Evolutionary conservation across 257 asterid species (phyloP).

Genomic region (Ajuga chamaepitys): DNA sequence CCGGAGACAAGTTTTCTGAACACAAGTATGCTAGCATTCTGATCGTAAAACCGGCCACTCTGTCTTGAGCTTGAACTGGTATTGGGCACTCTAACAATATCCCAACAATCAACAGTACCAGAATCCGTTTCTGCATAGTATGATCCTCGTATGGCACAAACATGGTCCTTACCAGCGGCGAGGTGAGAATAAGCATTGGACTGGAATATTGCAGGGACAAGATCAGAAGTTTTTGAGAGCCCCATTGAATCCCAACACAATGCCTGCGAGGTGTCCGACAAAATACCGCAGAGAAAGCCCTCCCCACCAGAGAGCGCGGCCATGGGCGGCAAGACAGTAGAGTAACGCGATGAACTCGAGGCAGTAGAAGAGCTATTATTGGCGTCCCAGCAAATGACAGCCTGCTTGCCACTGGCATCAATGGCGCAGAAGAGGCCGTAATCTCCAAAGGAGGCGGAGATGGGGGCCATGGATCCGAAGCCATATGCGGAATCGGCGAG

Average conservation of each 20-base stretch:
- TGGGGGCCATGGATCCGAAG: slow-evolving; percentile 83
- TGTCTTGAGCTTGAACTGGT: slow-evolving; percentile 31
- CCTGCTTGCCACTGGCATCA: slow-evolving; percentile 91
- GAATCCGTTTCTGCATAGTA: slow-evolving; percentile 53
- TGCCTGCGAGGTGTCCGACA: slow-evolving; percentile 64
- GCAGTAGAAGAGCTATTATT: slow-evolving; percentile 28
- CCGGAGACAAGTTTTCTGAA: slow-evolving; percentile 68
- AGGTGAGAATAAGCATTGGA: slow-evolving; percentile 55
- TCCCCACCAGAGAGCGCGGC: slow-evolving; percentile 79
- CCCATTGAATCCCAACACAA: slow-evolving; percentile 62
- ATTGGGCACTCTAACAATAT: slow-evolving; percentile 32
- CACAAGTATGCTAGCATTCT: slow-evolving; percentile 25
- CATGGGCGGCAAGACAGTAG: slow-evolving; percentile 52
- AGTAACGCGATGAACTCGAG: slow-evolving; percentile 25
- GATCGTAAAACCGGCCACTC: slow-evolving; percentile 43
- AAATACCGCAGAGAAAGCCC: slow-evolving; percentile 80
- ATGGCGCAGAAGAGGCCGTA: slow-evolving; percentile 72
- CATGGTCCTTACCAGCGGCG: slow-evolving; percentile 77
- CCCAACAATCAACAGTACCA: slow-evolving; percentile 88
- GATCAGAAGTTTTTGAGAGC: slow-evolving; percentile 35
- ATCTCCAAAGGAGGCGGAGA: slow-evolving; percentile 73
- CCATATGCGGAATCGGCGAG: slow-evolving; percentile 40
- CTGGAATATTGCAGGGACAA: slow-evolving; percentile 45
- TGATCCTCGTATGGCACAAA: slow-evolving; percentile 71
- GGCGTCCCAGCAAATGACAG: slow-evolving; percentile 82